Evolutionary conservation across 495 filamentous ascomycete genomes (phyloP), one percentile per base, ranked within the genome.

Genomic region (Trichoderma reesei): DNA sequence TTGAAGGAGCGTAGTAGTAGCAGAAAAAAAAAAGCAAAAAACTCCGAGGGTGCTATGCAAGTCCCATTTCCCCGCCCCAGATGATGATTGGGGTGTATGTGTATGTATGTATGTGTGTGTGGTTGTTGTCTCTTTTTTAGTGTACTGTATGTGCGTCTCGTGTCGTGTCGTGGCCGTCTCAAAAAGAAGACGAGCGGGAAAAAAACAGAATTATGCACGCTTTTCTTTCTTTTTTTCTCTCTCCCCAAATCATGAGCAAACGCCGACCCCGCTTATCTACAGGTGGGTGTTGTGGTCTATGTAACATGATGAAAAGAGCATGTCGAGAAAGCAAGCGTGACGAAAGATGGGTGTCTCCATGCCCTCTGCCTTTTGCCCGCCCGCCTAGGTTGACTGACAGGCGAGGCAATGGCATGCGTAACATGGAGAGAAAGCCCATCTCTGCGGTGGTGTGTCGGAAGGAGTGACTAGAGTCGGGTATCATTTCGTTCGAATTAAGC

Each of bases 381-480:
- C 18, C 1, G 18, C 20, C 51, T 10, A 34, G 51, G 6, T 33
- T 31, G 51, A 7, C 13, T 10, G 6, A 14, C 9, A 14, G 26
- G 46, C n/a, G 46, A 34, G 31, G 26, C 20, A 34, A 56, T 33
- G 13, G 51, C 31, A 51, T 33, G 20, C 20, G 20, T 9, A 10
- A 56, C 26, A 11, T 39, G 8, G 34, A 56, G 9, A n/a, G n/a
- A n/a, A n/a, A n/a, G n/a, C n/a, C n/a, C 16, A 48, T 48, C 44
- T 48, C 44, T n/a, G n/a, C 20, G 51, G 51, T 56, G 51, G 26
- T 31, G 51, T 56, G 26, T 56, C 51, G 26, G 26, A 56, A 56
- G 20, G 51, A 56, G 51, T 56, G 51, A 56, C 51, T 56, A 56
- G 51, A 56, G 51, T 56, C 51, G 51, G 51, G 51, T 56, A 56